Conservation (phyloP, 2,329 filamentous ascomycete species). For the Aurifilum marmelostoma region DNA sequence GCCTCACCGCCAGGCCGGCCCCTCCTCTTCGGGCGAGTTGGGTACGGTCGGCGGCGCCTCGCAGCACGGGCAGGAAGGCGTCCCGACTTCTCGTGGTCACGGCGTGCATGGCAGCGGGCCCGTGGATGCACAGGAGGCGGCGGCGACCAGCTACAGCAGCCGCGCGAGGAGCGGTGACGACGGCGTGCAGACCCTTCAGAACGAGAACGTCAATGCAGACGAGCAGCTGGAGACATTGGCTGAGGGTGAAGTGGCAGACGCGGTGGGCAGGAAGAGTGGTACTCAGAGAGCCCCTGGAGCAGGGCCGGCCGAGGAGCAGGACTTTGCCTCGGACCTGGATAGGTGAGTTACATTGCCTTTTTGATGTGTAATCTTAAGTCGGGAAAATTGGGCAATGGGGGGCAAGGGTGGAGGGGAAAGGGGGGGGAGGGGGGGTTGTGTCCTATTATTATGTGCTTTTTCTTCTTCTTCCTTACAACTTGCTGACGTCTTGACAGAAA, state of each 20-base stretch:
- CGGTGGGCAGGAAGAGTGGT: slow-evolving; percentile 34
- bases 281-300: slow-evolving; percentile 32
- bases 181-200: slow-evolving; percentile 23
- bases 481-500: slow-evolving; percentile 29
- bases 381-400: background rate
- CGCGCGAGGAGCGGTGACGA: no score
- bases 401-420: background rate
- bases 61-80: slow-evolving; percentile 26
- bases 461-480: background rate
- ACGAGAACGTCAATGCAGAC: slow-evolving; percentile 34
- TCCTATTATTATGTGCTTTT: background rate
- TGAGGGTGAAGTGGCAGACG: slow-evolving; percentile 36
- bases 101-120: slow-evolving; percentile 31
- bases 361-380: background rate
- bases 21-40: background rate
- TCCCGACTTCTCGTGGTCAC: slow-evolving; percentile 30
- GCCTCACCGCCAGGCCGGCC: background rate
- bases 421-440: background rate
- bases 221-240: slow-evolving; percentile 34
- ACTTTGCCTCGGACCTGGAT: slow-evolving; percentile 32
- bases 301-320: slow-evolving; percentile 27
- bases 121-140: slow-evolving; percentile 30
- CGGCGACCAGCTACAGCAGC: slow-evolving; percentile 20
- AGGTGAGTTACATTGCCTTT: slow-evolving; percentile 23
- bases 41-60: slow-evolving; percentile 4